phyloP scores from a whole-genome alignment of 208 protist genomes.

The Acanthamoeba comandoni region DNA sequence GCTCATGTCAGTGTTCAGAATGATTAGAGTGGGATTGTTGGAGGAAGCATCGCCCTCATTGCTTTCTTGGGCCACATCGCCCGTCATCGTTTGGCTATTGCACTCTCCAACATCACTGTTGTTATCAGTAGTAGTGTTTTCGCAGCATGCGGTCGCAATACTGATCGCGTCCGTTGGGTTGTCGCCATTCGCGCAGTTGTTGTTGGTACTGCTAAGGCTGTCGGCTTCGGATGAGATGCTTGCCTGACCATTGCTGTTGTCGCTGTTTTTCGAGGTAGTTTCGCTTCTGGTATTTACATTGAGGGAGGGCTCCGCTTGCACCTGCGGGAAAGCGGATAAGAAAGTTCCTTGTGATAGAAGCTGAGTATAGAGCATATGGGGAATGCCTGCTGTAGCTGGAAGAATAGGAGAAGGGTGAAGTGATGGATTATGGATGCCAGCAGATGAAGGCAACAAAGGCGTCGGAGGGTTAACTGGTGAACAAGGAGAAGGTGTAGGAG shows the following conservation, averaged over 20 bases:
- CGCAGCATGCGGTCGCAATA: no score
- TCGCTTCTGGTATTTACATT: not conserved
- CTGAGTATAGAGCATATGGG: no score
- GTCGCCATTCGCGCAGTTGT: not conserved
- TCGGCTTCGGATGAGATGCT: not conserved
- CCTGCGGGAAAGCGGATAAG: not conserved
- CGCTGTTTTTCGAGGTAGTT: not conserved
- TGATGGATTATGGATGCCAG: no score
- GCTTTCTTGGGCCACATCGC: not conserved
- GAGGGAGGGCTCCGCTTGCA: not conserved
- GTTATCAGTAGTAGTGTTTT: no score
- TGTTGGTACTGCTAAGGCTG: not conserved
- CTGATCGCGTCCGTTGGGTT: not conserved
- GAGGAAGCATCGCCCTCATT: not conserved
- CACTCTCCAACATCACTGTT: no score
- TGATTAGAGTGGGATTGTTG: not conserved
- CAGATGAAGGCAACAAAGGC: no score
- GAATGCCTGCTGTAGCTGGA: not conserved
- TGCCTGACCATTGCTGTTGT: not conserved
- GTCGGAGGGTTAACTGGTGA: not conserved
- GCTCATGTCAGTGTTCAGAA: not conserved
- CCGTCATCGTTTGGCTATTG: not conserved
- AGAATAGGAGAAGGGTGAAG: no score
- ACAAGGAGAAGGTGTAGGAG: not conserved
- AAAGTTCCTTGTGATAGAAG: not conserved